A percentile compares a stretch with the other conserved stretches of the same genome.
Conservation (phyloP, 2,329 filamentous ascomycete species). For the Claviceps pazoutovae region DNA sequence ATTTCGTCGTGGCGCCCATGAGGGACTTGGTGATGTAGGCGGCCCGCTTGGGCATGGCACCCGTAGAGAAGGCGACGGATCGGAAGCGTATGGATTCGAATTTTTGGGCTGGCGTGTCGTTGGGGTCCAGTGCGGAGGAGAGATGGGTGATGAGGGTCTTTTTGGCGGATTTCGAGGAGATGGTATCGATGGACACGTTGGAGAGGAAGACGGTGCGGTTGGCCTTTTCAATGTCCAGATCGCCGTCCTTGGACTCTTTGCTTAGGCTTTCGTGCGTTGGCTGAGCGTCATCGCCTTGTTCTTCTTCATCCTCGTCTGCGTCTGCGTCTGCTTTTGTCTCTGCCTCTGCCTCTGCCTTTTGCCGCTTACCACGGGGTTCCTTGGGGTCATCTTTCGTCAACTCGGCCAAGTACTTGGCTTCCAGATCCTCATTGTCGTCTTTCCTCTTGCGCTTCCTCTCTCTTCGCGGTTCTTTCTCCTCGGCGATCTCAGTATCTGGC, state of each 20-base stretch:
- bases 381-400: slow-evolving; percentile 46
- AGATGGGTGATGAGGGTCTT: slow-evolving; percentile 67
- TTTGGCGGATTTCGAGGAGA: slow-evolving; percentile 68
- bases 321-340: slow-evolving; percentile 7
- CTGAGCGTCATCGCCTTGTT: slow-evolving; percentile 26
- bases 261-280: slow-evolving; percentile 45
- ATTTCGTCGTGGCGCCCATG: slow-evolving; percentile 82
- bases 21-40: slow-evolving; percentile 82
- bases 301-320: slow-evolving; percentile 19
- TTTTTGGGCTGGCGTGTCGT: slow-evolving; percentile 46
- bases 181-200: slow-evolving; percentile 74
- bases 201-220: slow-evolving; percentile 82
- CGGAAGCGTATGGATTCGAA: slow-evolving; percentile 89
- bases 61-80: slow-evolving; percentile 71
- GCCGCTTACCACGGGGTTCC: slow-evolving; percentile 40
- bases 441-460: slow-evolving; percentile 53
- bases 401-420: slow-evolving; percentile 55
- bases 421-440: slow-evolving; percentile 55
- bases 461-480: slow-evolving; percentile 24
- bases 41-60: slow-evolving; percentile 77
- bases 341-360: slow-evolving; percentile 22
- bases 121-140: slow-evolving; percentile 51
- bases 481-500: slow-evolving; percentile 17
- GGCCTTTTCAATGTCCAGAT: slow-evolving; percentile 59
- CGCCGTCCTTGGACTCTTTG: slow-evolving; percentile 49